Evolutionary conservation across 805 yeast genomes (phyloP), one percentile per base, ranked within the genome.

Genomic region (Candida palmyrensis): DNA sequence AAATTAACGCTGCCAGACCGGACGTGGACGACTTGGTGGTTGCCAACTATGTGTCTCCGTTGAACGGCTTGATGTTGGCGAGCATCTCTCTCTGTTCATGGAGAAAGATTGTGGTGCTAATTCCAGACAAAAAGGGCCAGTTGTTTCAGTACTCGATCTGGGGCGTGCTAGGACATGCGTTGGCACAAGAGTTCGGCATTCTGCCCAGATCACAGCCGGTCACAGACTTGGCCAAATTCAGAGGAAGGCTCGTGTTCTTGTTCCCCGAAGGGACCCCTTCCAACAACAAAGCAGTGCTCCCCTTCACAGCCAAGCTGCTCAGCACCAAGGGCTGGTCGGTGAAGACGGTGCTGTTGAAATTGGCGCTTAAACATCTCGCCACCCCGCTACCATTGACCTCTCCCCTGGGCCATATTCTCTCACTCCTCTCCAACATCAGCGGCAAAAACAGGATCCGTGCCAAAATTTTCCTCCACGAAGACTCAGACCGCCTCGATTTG

Each of bases 191-290:
- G 9, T 5, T 15, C 6, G 23, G 10, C 23, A 9, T 21, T 11
- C 23, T 21, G 23, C 13, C 32, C 15, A 17, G 6, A n/a, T 13
- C 32, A 4, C 30, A 32, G 35, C 30, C 26, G 24, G 38, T 55
- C 8, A 36, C 38, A 8, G 56, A 53, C 25, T 35, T 59, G 15
- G 27, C 44, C 1, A 42, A 51, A 18, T 47, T 56, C 14, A 50
- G 53, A 3, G 62, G 66, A n/a, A 68, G 71, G 26, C 59, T 50
- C 66, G 66, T 77, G 3, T 79, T 71, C 33, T 44, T 82, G 15
- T 76, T 87, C 37, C 67, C 80, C 3, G 97, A 88, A 49, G 95
- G 95, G 0, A 84, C 95, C 0, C 70, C 95, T 0, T 77, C 95
- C 0, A 90, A 89, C 51, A 92, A 94, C 32, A 78, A 79, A 40